Evolutionary conservation across 805 yeast species (phyloP).

Genomic region (Yarrowia osloensis): DNA sequence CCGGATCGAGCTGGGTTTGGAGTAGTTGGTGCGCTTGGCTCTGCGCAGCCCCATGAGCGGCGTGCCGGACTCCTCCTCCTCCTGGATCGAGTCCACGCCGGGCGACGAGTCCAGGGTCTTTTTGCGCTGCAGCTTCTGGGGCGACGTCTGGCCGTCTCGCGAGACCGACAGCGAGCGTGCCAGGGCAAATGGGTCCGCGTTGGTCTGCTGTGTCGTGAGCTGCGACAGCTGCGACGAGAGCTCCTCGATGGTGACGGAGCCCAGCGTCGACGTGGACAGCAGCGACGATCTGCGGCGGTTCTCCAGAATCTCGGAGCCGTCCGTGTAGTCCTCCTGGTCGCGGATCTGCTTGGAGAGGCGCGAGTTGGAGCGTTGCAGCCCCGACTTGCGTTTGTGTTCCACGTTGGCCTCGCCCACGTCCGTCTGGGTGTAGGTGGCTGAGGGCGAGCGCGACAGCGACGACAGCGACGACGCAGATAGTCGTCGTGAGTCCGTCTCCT

Average conservation of each 20-base stretch:
- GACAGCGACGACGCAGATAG: conserved; percentile 3
- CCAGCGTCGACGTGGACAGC: conserved; percentile 28
- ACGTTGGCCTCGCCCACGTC: conserved; percentile 23
- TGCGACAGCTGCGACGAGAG: conserved; percentile 57
- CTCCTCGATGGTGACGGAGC: conserved; percentile 35
- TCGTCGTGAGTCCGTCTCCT: conserved; percentile 5
- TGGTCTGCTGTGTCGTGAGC: conserved; percentile 70
- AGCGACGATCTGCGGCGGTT: conserved; percentile 34
- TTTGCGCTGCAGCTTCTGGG: conserved; percentile 15
- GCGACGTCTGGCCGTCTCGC: not conserved
- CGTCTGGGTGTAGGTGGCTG: conserved; percentile 22
- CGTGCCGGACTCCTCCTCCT: conserved; percentile 10
- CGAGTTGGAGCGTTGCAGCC: conserved; percentile 36
- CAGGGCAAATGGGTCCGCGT: conserved; percentile 77
- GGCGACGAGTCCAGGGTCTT: conserved; percentile 6
- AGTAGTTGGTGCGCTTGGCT: conserved; percentile 18
- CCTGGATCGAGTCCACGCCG: conserved; percentile 14
- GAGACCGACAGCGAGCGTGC: conserved; percentile 68
- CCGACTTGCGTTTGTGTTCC: not conserved
- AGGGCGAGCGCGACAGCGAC: conserved; percentile 2
- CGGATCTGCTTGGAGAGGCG: conserved; percentile 43
- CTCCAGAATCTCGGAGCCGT: conserved; percentile 43
- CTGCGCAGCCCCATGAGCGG: conserved; percentile 16
- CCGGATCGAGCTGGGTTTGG: conserved; percentile 4
- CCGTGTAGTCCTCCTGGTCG: conserved; percentile 42